Percentiles rank a stretch among this genome's conserved stretches.
Evolutionary conservation across 352 stramenopile genomes (phyloP).

Genomic region (Globisporangium uncinulatum): DNA sequence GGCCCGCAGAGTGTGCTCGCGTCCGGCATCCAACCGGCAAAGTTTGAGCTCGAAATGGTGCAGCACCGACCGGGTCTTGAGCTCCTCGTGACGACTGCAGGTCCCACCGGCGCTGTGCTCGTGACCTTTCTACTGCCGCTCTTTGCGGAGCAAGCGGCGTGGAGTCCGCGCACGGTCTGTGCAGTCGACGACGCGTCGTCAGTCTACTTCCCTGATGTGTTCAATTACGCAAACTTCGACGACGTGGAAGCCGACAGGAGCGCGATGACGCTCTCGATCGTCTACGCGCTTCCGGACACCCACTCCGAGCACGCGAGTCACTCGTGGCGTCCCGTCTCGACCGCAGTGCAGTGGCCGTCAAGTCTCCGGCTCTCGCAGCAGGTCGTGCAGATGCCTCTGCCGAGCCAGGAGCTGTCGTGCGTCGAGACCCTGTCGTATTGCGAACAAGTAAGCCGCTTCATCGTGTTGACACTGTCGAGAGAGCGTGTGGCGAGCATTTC

Average conservation of each 20-base stretch:
- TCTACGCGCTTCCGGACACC: slow-evolving; percentile 2
- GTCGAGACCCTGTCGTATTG: slow-evolving; percentile 30
- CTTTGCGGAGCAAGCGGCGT: slow-evolving; percentile 17
- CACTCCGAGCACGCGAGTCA: neutral
- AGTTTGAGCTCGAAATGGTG: slow-evolving; percentile 44
- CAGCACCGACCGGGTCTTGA: slow-evolving; percentile 30
- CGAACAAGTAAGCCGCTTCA: slow-evolving; percentile 18
- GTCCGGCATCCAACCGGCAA: slow-evolving; percentile 13
- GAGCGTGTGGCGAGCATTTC: neutral
- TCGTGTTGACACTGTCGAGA: neutral
- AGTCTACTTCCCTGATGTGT: slow-evolving; percentile 21
- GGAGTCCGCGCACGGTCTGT: slow-evolving; percentile 12
- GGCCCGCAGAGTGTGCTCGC: slow-evolving; percentile 4
- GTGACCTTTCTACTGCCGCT: slow-evolving; percentile 34
- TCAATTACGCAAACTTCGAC: slow-evolving; percentile 20
- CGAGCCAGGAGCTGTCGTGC: slow-evolving; percentile 24
- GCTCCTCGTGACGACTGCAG: slow-evolving; percentile 14
- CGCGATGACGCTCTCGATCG: neutral
- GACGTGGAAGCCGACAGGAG: neutral
- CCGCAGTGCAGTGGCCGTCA: slow-evolving; percentile 24
- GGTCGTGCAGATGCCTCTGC: slow-evolving; percentile 23
- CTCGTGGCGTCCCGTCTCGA: neutral
- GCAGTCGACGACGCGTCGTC: slow-evolving; percentile 11
- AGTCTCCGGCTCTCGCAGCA: slow-evolving; percentile 31
- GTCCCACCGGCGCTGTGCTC: neutral